Conservation (phyloP, 108 stramenopile species). For the Nannochloropsis granulata region DNA sequence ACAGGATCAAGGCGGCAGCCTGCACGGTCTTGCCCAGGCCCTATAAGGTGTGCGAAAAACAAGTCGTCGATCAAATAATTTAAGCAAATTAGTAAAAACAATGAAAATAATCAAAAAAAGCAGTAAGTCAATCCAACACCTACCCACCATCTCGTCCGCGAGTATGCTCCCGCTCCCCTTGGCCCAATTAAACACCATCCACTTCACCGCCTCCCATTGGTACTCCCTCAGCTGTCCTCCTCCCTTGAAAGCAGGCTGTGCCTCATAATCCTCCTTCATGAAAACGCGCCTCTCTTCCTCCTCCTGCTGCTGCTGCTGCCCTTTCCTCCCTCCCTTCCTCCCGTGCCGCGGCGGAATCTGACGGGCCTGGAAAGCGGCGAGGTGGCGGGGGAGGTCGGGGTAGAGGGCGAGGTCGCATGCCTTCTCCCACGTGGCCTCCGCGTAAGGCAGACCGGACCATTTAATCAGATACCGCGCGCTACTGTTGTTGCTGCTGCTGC, state of each 20-base stretch:
- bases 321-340: not conserved
- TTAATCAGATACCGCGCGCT: constrained; percentile 31
- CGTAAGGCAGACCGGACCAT: constrained; percentile 32
- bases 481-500: not conserved
- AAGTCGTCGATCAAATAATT: no score
- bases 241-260: not conserved
- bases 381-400: not conserved
- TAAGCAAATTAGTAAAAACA: no score
- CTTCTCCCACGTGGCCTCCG: constrained; percentile 38
- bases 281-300: not conserved
- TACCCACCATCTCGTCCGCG: constrained; percentile 77
- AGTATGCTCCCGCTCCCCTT: constrained; percentile 72
- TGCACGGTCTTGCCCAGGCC: constrained; percentile 56
- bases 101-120: no score
- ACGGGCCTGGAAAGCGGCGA: not conserved
- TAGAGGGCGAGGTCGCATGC: constrained; percentile 29
- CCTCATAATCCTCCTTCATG: not conserved
- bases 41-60: not conserved
- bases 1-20: not conserved
- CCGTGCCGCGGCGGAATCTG: not conserved
- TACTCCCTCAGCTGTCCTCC: constrained; percentile 57
- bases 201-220: constrained; percentile 62
- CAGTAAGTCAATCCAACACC: not conserved
- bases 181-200: constrained; percentile 82
- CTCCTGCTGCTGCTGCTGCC: not conserved